phyloP scores from a whole-genome alignment of 2,329 filamentous ascomycete genomes.

The Hypoxylon sp. region DNA sequence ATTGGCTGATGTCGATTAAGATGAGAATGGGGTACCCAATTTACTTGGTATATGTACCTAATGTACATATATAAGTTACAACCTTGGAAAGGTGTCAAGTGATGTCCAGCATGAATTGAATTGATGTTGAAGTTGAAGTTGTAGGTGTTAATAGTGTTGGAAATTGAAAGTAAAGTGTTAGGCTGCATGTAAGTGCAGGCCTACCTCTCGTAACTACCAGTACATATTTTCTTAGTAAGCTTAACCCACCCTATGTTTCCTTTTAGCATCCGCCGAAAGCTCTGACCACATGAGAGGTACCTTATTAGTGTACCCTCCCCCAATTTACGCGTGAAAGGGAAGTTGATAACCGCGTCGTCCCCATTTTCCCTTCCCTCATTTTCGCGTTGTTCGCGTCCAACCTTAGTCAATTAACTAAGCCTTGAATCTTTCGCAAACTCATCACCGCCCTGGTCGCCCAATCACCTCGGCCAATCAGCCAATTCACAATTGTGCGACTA shows the following conservation, averaged over 20 bases:
- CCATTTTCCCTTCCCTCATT: constrained; percentile 23
- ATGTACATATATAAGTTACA: background rate
- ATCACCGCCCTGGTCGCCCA: constrained; percentile 28
- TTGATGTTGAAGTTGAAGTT: no score
- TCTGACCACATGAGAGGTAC: constrained; percentile 10
- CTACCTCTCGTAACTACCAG: no score
- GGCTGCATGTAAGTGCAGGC: no score
- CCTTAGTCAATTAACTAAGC: constrained; percentile 14
- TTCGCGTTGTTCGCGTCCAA: constrained; percentile 40
- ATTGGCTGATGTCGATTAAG: background rate
- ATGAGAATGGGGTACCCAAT: no score
- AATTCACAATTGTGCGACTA: constrained; percentile 13
- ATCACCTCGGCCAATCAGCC: constrained; percentile 31
- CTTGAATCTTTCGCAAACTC: constrained; percentile 18
- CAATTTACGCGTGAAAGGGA: constrained; percentile 36
- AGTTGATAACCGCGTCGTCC: constrained; percentile 36
- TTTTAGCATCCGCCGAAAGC: no score
- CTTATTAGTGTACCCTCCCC: background rate
- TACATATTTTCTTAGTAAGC: background rate
- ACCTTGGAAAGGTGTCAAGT: background rate
- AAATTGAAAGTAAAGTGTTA: no score
- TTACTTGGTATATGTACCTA: background rate
- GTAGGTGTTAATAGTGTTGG: no score
- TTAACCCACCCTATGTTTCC: no score
- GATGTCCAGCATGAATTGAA: no score